Evolutionary conservation across 148 eudicot species (phyloP).

Genomic region (Pharnaceum exiguum): DNA sequence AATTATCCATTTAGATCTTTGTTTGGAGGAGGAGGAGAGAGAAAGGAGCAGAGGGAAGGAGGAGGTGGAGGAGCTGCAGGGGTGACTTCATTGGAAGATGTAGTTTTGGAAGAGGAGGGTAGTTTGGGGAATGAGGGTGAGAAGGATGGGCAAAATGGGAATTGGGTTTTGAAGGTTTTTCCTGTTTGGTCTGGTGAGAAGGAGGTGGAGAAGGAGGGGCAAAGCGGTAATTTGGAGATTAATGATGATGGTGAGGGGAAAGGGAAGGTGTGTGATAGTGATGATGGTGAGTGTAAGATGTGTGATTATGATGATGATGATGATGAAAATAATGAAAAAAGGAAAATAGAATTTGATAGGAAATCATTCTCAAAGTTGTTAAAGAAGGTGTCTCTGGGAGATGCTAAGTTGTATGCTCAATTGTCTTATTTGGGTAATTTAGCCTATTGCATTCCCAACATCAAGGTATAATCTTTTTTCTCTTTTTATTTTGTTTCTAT

Average conservation of each 20-base stretch:
- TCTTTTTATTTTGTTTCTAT: neutral
- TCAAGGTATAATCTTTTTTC: slow-evolving; percentile 49
- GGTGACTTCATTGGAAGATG: slow-evolving; percentile 42
- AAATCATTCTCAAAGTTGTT: slow-evolving; percentile 67
- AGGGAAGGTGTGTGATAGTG: slow-evolving; percentile 19
- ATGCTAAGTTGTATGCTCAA: slow-evolving; percentile 83
- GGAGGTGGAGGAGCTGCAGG: no score
- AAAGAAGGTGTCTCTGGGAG: slow-evolving; percentile 64
- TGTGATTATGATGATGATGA: slow-evolving; percentile 40
- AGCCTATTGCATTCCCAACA: slow-evolving; percentile 75
- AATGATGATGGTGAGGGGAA: slow-evolving; percentile 21
- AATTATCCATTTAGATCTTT: slow-evolving; percentile 64
- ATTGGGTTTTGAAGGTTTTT: slow-evolving; percentile 83
- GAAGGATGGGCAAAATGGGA: slow-evolving; percentile 38
- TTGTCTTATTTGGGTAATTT: slow-evolving; percentile 81
- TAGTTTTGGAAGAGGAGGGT: slow-evolving; percentile 33
- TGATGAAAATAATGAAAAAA: slow-evolving; percentile 29
- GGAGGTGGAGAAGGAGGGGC: slow-evolving; percentile 7
- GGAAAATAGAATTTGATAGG: slow-evolving; percentile 40
- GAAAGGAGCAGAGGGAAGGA: slow-evolving; percentile 22
- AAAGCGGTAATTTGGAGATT: no score
- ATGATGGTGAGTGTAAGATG: slow-evolving; percentile 39
- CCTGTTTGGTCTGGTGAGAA: slow-evolving; percentile 46
- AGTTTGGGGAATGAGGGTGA: slow-evolving; percentile 6
- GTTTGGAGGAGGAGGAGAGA: slow-evolving; percentile 36